Evolutionary conservation across 345 rosid genomes (phyloP).

Genomic region (Citrus medica): DNA sequence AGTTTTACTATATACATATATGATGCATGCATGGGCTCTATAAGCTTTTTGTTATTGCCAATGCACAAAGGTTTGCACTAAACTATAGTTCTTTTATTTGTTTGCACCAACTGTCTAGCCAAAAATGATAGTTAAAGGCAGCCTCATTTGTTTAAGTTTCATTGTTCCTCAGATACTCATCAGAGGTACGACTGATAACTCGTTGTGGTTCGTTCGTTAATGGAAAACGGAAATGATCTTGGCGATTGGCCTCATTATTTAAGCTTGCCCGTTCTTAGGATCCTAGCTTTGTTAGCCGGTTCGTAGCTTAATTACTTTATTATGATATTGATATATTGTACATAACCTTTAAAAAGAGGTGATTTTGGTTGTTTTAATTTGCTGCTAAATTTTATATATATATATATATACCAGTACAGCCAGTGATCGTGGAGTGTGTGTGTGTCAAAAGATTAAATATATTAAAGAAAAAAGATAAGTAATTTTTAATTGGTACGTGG

Average conservation of each 20-base stretch:
- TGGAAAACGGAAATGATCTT: conserved; percentile 51
- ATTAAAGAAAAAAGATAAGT: too few species aligned
- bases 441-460: too few species aligned
- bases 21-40: conserved; percentile 41
- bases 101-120: too few species aligned
- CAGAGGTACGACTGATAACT: conserved; percentile 67
- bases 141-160: not conserved
- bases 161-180: conserved; percentile 33
- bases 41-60: conserved; percentile 74
- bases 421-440: too few species aligned
- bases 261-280: conserved; percentile 28
- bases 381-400: too few species aligned
- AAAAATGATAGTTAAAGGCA: not conserved
- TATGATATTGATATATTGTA: too few species aligned
- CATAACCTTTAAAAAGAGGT: too few species aligned
- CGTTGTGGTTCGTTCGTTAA: conserved; percentile 43
- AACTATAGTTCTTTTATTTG: too few species aligned
- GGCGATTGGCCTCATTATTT: conserved; percentile 51
- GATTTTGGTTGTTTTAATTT: too few species aligned
- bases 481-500: too few species aligned
- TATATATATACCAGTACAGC: too few species aligned
- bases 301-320: conserved; percentile 34
- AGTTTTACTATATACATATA: too few species aligned
- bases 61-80: conserved; percentile 54
- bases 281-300: conserved; percentile 41